Conservation (phyloP, 805 yeast species). For the Metschnikowia peoriensis region DNA sequence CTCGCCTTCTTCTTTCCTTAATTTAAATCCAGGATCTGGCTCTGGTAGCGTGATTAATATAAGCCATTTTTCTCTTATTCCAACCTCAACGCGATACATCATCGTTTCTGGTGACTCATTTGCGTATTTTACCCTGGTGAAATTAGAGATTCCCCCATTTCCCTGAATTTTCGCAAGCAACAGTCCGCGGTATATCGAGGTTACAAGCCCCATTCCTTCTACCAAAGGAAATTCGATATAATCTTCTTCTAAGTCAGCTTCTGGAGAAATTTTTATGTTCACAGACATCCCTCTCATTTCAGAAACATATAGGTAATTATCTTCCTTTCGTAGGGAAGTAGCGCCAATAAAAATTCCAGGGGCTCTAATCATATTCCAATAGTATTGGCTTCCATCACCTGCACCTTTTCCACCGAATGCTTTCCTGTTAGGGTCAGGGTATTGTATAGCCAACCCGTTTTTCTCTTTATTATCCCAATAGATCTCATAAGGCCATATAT, state of each 20-base stretch:
- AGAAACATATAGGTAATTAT: constrained; percentile 43
- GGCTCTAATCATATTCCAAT: constrained; percentile 53
- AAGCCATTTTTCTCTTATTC: constrained; percentile 48
- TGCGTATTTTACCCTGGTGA: not conserved
- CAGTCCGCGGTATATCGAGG: constrained; percentile 51
- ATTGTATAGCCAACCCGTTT: constrained; percentile 63
- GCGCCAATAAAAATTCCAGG: constrained; percentile 60
- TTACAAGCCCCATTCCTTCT: constrained; percentile 59
- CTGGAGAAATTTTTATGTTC: constrained; percentile 18
- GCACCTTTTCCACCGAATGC: constrained; percentile 49
- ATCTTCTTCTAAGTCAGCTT: constrained; percentile 23
- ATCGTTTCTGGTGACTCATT: constrained; percentile 12
- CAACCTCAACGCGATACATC: constrained; percentile 40
- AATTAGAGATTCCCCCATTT: not conserved
- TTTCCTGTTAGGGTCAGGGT: constrained; percentile 45
- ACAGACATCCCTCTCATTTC: constrained; percentile 44
- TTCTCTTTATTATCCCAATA: constrained; percentile 49
- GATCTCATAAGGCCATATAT: constrained; percentile 65
- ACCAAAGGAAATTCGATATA: constrained; percentile 50
- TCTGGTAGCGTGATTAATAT: constrained; percentile 41
- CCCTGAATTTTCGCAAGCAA: constrained; percentile 43
- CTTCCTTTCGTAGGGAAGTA: constrained; percentile 37
- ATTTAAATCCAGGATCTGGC: constrained; percentile 18
- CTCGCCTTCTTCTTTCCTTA: constrained; percentile 30
- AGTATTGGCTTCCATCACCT: constrained; percentile 43